Evolutionary conservation across 192 early-diverging fungal genomes (phyloP), one percentile per base, ranked within the genome.

Genomic region (Coemansia sp.): DNA sequence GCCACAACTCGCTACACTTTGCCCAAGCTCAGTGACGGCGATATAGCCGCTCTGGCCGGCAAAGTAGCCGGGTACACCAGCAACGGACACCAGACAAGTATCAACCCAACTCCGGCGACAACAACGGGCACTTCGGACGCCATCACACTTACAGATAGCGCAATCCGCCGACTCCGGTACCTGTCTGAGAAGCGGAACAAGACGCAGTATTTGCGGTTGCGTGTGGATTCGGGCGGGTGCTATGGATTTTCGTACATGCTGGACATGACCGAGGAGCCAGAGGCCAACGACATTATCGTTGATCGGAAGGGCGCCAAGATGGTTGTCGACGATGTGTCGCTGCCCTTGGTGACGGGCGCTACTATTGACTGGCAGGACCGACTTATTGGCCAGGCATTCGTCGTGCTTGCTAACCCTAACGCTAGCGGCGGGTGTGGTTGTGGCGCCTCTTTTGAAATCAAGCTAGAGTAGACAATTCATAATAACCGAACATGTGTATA

Each of bases 161-260:
- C 83, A 5, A 77, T 84, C n/a, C 31, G 57, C 7, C 68, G 83
- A 57, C 83, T 84, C 33, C 64, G 62, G 44, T 64, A 80, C 43
- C 53, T 84, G 3, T 77, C 78, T 4, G 73, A 84, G 47, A 53
- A 80, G 62, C 78, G 78, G 11, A 38, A 62, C 31, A 74, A 71
- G 64, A 84, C 83, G 18, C 83, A 84, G 70, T 84, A 84, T 40
- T 69, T 95, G 76, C 88, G 93, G 47, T 74, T 95, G 33, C 73
- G 89, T 2, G 92, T 95, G 15, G 93, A 95, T 62, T 92, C 93
- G 3, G 93, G 93, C 41, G 93, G 93, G 22, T 95, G 93, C 79
- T 93, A 95, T 62, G 93, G 93, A 44, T 95, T 92, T 74, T 91
- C 92, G 73, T 92, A 95, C 76, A 88, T 88, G 68, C 86, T 94